Evolutionary conservation across 495 filamentous ascomycete genomes (phyloP), one percentile per base, ranked within the genome.

Genomic region (Trichoderma asperelloides): DNA sequence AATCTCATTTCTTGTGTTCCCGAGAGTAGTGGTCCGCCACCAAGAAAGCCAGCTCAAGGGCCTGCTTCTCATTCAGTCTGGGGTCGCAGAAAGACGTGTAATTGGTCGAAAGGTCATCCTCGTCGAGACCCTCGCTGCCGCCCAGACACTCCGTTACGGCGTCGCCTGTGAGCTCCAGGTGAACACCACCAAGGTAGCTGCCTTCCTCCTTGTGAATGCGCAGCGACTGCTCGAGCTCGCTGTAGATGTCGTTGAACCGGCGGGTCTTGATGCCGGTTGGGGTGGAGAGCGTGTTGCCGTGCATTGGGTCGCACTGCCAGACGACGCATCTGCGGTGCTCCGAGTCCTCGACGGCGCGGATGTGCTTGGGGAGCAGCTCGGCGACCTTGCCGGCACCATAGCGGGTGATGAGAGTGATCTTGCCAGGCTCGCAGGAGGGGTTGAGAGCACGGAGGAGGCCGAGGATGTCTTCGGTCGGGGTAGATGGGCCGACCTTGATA

Each of bases 291-390:
- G 89, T 91, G 76, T 92, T 92, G 47, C 95, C 95, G 79, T 98
- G 95, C 96, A 98, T 98, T 13, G 95, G 95, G 77, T 98, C 95
- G 77, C 92, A 96, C 76, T 97, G 92, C 95, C 95, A 98, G 69
- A 98, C 92, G 16, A 96, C 92, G 25, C 85, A 74, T 74, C 94
- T 87, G 2, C 83, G 84, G 65, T 89, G 90, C 69, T 80, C 84
- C 72, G 79, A 82, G 69, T 78, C 76, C 71, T 93, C 87, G 23
- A 98, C 95, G 57, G 91, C 91, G 66, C 87, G 83, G 73, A 98
- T 97, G 78, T 98, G 95, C 1, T 76, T 81, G 0, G 91, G 89
- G 2, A 98, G 83, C 65, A 93, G 83, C 2, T 80, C 69, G 27
- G 84, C 77, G 62, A 98, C 89, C 64, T 90, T 89, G 25, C 76